These are phyloP conservation scores for Wickerhamiella cacticola DNA, from an alignment of 805 yeast species.

Conservation along the genomic window DNA sequence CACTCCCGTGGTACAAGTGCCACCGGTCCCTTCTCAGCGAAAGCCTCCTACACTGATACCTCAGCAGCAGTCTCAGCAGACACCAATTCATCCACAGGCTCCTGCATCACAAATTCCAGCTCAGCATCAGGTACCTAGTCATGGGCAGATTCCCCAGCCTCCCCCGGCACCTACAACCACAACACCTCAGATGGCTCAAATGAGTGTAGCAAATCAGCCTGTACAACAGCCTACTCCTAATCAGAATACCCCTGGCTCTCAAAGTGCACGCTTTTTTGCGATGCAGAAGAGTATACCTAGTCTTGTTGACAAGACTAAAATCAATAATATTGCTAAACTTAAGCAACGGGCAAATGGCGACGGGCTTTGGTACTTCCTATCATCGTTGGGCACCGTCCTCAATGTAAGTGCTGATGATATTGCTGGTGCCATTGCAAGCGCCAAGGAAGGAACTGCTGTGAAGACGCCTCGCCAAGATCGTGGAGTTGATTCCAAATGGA, in stretches of 20 bases:
- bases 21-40: constrained; percentile 10
- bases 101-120: background rate
- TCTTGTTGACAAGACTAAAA: constrained; percentile 18
- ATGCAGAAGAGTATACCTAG: constrained; percentile 1
- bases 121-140: background rate
- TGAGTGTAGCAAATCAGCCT: background rate
- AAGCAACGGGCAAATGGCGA: constrained; percentile 25
- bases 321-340: constrained; percentile 21
- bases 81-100: background rate
- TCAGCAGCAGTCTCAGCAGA: constrained; percentile 8
- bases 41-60: background rate
- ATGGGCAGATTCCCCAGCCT: background rate
- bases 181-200: background rate
- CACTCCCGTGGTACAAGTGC: constrained; percentile 2
- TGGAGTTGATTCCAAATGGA: constrained; percentile 10
- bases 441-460: constrained; percentile 9
- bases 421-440: constrained; percentile 10
- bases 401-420: constrained; percentile 28
- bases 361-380: constrained; percentile 25
- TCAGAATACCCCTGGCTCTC: background rate
- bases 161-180: constrained; percentile 1
- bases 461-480: background rate
- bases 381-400: constrained; percentile 28
- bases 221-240: constrained; percentile 2
- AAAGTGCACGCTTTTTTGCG: background rate